phyloP scores from a whole-genome alignment of 75 land plant genomes.

The Pseudotsuga menziesii region DNA sequence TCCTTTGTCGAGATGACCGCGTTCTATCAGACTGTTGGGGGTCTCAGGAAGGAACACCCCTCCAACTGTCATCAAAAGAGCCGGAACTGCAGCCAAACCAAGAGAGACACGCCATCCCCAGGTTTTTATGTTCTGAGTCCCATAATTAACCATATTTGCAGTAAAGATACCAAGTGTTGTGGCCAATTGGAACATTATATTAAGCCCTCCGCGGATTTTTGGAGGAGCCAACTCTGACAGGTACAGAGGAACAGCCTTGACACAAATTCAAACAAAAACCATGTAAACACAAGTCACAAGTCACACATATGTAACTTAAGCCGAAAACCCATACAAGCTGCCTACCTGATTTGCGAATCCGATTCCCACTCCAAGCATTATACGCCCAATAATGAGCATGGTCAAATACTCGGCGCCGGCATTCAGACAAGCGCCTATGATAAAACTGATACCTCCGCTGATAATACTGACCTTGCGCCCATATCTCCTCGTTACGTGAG shows the following conservation, averaged over 20 bases:
- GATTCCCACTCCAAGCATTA: conserved; percentile 87
- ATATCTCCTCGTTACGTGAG: conserved; percentile 54
- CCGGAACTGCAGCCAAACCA: conserved; percentile 71
- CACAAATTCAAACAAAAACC: conserved; percentile 1
- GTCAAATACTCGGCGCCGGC: conserved; percentile 55
- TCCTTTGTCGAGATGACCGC: conserved; percentile 41
- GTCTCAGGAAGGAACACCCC: conserved; percentile 75
- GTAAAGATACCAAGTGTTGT: conserved; percentile 73
- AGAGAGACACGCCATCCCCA: conserved; percentile 96
- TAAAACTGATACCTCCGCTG: conserved; percentile 59
- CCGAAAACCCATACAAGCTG: neutral
- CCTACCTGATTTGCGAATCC: conserved; percentile 88
- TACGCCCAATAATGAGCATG: conserved; percentile 73
- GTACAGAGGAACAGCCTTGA: conserved; percentile 82
- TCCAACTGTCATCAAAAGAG: conserved; percentile 64
- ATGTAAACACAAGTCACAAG: no score
- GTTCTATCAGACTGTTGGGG: conserved; percentile 67
- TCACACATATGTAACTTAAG: no score
- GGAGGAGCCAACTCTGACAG: conserved; percentile 84
- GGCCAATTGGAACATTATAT: conserved; percentile 87
- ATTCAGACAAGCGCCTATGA: conserved; percentile 63
- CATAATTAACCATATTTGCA: conserved; percentile 82
- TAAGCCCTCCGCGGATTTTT: conserved; percentile 62
- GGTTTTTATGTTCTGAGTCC: conserved; percentile 33
- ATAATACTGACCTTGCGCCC: conserved; percentile 66